These are phyloP conservation scores for Paramecium tetraurelia DNA, from an alignment of 73 alveolate species.

Conservation along the genomic window DNA sequence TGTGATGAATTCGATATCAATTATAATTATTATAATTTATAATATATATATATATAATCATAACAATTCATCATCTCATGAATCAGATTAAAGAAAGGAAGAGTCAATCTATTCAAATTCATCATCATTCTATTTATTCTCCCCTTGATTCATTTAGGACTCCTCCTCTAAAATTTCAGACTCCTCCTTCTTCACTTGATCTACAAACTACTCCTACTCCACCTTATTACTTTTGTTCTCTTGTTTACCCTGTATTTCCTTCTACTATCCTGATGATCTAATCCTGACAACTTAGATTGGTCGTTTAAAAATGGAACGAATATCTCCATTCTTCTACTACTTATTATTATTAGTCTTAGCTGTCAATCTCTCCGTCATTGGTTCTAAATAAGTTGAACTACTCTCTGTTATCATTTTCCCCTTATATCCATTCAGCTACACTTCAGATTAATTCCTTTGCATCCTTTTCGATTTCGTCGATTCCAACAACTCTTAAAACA, in stretches of 20 bases:
- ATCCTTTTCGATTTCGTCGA: neutral
- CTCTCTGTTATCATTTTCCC: neutral
- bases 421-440: neutral
- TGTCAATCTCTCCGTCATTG: neutral
- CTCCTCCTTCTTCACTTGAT: neutral
- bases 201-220: neutral
- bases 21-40: neutral
- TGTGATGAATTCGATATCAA: neutral
- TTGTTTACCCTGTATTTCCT: neutral
- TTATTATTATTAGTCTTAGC: neutral
- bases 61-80: neutral
- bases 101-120: neutral
- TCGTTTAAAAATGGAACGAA: neutral
- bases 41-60: neutral
- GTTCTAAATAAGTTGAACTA: neutral
- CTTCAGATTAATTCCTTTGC: neutral
- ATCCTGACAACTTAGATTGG: neutral
- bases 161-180: neutral
- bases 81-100: no score
- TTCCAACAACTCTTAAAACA: neutral
- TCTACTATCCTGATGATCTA: neutral
- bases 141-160: neutral
- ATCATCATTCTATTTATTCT: neutral
- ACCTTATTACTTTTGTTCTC: neutral
- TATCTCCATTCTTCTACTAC: neutral